Percentiles rank a stretch among this genome's conserved stretches.
phyloP scores from a whole-genome alignment of 2,329 filamentous ascomycete genomes.

The Pseudocercospora fuligena region DNA sequence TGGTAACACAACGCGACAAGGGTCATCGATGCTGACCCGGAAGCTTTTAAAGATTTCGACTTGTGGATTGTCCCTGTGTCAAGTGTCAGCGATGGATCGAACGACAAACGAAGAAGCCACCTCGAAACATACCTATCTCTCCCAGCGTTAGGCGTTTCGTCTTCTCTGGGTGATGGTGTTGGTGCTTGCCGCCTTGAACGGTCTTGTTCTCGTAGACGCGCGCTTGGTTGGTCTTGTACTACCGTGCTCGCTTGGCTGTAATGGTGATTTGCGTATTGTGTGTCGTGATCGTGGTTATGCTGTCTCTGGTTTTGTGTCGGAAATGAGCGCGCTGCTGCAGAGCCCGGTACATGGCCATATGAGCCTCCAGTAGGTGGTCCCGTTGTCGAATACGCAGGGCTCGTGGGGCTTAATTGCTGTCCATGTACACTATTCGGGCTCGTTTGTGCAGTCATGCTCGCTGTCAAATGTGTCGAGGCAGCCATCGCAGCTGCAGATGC shows the following conservation, averaged over 20 bases:
- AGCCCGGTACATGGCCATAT: constrained; percentile 33
- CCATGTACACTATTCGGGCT: constrained; percentile 44
- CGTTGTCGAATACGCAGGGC: constrained; percentile 52
- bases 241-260: constrained; percentile 35
- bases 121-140: constrained; percentile 21
- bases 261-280: constrained; percentile 32
- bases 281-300: constrained; percentile 30
- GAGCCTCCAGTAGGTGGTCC: constrained; percentile 35
- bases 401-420: constrained; percentile 54
- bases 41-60: constrained; percentile 99
- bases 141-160: constrained; percentile 32
- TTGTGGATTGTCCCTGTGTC: constrained; percentile 48
- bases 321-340: constrained; percentile 38
- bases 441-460: constrained; percentile 51
- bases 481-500: constrained; percentile 57
- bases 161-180: constrained; percentile 39
- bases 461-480: constrained; percentile 56
- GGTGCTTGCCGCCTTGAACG: constrained; percentile 37
- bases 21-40: constrained; percentile 96
- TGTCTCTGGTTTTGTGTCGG: constrained; percentile 29
- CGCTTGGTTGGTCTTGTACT: constrained; percentile 24
- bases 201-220: constrained; percentile 30
- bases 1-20: constrained; percentile 94
- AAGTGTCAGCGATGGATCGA: constrained; percentile 1
- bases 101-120: not conserved